Percentiles rank a stretch among this genome's conserved stretches.
Evolutionary conservation across 2,329 filamentous ascomycete genomes (phyloP).

Genomic region (Trichoderma harzianum): DNA sequence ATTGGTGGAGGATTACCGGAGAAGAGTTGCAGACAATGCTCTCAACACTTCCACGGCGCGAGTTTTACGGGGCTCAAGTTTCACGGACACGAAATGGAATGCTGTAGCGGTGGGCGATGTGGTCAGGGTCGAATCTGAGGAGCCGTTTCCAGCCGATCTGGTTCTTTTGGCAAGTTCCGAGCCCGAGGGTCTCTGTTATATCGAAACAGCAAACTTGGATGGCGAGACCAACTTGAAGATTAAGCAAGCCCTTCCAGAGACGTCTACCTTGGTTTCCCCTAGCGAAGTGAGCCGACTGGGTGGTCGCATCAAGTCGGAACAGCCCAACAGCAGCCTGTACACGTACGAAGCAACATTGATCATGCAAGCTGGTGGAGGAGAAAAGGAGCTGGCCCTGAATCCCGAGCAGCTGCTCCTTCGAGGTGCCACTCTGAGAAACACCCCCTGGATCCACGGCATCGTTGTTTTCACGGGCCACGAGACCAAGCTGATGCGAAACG

Average conservation of each 20-base stretch:
- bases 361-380: slow-evolving; percentile 82
- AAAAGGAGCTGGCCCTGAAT: slow-evolving; percentile 85
- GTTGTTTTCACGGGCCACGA: slow-evolving; percentile 94
- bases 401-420: slow-evolving; percentile 91
- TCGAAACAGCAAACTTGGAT: slow-evolving; percentile 96
- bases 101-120: slow-evolving; percentile 92
- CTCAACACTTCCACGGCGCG: slow-evolving; percentile 85
- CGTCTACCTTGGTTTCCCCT: slow-evolving; percentile 79
- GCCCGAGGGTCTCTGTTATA: slow-evolving; percentile 95
- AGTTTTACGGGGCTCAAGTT: slow-evolving; percentile 77
- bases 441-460: slow-evolving; percentile 92
- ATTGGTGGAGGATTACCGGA: slow-evolving; percentile 85
- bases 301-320: slow-evolving; percentile 86
- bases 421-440: slow-evolving; percentile 92
- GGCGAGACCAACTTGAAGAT: slow-evolving; percentile 99
- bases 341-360: slow-evolving; percentile 97
- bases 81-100: slow-evolving; percentile 88
- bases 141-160: slow-evolving; percentile 90
- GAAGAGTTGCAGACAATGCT: slow-evolving; percentile 79
- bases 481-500: slow-evolving; percentile 98
- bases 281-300: slow-evolving; percentile 81
- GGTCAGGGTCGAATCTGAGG: slow-evolving; percentile 86
- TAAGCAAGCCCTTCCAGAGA: slow-evolving; percentile 95
- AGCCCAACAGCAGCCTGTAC: slow-evolving; percentile 97
- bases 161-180: slow-evolving; percentile 92